Evolutionary conservation across 495 filamentous ascomycete species (phyloP).

Genomic region (Pseudoneurospora amorphoporcata): DNA sequence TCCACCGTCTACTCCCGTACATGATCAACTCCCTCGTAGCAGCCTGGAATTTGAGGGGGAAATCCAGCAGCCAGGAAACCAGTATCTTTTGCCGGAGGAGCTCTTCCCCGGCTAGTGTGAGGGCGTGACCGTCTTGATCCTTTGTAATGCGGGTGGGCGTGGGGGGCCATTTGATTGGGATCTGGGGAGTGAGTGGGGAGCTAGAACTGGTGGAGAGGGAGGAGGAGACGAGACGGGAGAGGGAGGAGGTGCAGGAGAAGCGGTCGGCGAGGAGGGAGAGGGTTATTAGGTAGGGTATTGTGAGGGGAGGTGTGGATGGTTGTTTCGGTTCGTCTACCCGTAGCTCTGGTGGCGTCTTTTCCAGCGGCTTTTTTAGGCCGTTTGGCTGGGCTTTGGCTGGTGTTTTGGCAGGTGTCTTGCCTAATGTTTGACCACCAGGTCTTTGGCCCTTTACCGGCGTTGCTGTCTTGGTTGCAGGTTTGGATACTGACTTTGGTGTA

Average conservation of each 20-base stretch:
- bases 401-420: background rate
- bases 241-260: slow-evolving; percentile 42
- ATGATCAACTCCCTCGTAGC: slow-evolving; percentile 53
- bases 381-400: background rate
- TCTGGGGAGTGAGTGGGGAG: background rate
- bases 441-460: background rate
- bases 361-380: background rate
- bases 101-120: slow-evolving; percentile 39
- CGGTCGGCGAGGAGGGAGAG: slow-evolving; percentile 57
- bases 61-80: slow-evolving; percentile 47
- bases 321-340: background rate
- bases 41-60: slow-evolving; percentile 38
- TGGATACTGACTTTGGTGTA: background rate
- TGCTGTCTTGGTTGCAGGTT: background rate
- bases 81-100: slow-evolving; percentile 53
- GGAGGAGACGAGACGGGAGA: slow-evolving; percentile 32
- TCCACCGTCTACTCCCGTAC: slow-evolving; percentile 57
- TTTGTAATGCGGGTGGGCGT: slow-evolving; percentile 27
- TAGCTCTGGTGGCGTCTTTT: background rate
- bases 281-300: slow-evolving; percentile 47
- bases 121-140: slow-evolving; percentile 26
- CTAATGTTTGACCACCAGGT: background rate
- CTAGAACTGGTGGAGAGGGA: slow-evolving; percentile 1
- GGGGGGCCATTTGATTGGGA: slow-evolving; percentile 37
- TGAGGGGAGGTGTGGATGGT: slow-evolving; percentile 8